Evolutionary conservation across 805 yeast genomes (phyloP), one percentile per base, ranked within the genome.

Genomic region (Metschnikowia similis): DNA sequence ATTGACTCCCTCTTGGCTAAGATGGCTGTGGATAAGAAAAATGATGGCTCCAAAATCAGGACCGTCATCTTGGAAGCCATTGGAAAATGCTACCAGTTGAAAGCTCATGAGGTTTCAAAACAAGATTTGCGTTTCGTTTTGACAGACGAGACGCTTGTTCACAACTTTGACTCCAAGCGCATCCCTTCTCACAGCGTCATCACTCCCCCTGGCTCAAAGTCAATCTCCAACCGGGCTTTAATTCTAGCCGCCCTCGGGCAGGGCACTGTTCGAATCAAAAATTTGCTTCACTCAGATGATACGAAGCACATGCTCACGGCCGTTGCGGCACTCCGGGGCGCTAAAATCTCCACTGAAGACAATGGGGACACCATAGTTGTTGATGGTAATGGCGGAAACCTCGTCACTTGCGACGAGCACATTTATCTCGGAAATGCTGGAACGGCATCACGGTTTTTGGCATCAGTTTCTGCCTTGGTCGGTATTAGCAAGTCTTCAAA

Each of bases 351-450:
- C 4, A 82, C 90, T 73, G 96, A 88, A 64, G 92, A 89, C 57
- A 84, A 87, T 62, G 98, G 97, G 52, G 92, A 87, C 63, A 91
- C 96, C 32, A 82, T 89, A 34, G 84, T 92, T 41, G 81, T 92
- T 30, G 81, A 82, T 45, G 91, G 92, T 47, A 91, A 91, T 55
- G 94, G 94, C 52, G 97, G 97, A 50, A 71, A 82, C 30, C 67
- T 89, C 54, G 60, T 73, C 30, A 85, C 95, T 3, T 79, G 84
- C 45, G 69, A 72, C 14, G 81, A 83, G 47, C 86, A 83, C 54
- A 74, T 94, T 50, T 94, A 89, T 69, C 76, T 94, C 54, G 99
- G 99, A 50, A 94, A 94, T 64, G 98, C 99, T 1, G 99, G 99
- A 57, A 94, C 99, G 40, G 98, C 99, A 4, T 88, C 97, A 6